Conservation (phyloP, 768 basidiomycete species). For the Tylopilus balloui region DNA sequence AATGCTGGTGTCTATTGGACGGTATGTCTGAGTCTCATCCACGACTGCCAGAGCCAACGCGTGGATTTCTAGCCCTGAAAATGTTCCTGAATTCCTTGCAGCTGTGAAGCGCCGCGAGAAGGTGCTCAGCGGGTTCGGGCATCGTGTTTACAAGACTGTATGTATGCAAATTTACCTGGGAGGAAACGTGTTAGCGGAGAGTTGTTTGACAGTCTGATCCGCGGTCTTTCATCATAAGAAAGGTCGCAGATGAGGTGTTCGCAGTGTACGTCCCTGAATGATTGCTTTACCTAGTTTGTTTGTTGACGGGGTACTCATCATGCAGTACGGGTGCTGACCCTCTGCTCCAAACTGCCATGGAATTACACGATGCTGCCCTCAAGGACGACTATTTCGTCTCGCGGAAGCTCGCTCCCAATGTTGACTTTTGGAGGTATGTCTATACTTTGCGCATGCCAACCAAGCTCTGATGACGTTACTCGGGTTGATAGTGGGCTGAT, state of each 20-base stretch:
- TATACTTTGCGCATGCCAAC: neutral
- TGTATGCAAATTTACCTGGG: slow-evolving; percentile 13
- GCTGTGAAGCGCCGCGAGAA: slow-evolving; percentile 86
- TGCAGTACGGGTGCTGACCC: slow-evolving; percentile 79
- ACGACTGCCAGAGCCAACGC: neutral
- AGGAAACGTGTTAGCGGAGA: neutral
- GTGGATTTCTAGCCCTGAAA: slow-evolving; percentile 55
- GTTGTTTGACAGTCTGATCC: slow-evolving; percentile 66
- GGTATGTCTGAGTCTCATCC: slow-evolving; percentile 38
- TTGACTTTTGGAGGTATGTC: slow-evolving; percentile 72
- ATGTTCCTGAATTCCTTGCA: slow-evolving; percentile 81
- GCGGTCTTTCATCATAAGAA: slow-evolving; percentile 84
- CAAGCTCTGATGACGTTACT: neutral
- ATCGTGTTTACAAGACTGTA: slow-evolving; percentile 77
- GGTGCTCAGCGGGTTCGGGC: slow-evolving; percentile 87
- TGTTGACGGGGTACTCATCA: neutral
- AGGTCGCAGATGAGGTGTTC: slow-evolving; percentile 90
- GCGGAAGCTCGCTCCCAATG: slow-evolving; percentile 81
- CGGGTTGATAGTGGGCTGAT: slow-evolving; percentile 62
- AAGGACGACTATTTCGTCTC: slow-evolving; percentile 86
- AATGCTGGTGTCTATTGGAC: slow-evolving; percentile 86
- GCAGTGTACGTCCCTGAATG: slow-evolving; percentile 51
- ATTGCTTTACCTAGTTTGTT: neutral
- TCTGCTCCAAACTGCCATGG: slow-evolving; percentile 85
- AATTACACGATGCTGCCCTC: slow-evolving; percentile 82